Base-by-base conservation (phyloP, 805 yeast genomes). In the Candida arabinofermentans region DNA sequence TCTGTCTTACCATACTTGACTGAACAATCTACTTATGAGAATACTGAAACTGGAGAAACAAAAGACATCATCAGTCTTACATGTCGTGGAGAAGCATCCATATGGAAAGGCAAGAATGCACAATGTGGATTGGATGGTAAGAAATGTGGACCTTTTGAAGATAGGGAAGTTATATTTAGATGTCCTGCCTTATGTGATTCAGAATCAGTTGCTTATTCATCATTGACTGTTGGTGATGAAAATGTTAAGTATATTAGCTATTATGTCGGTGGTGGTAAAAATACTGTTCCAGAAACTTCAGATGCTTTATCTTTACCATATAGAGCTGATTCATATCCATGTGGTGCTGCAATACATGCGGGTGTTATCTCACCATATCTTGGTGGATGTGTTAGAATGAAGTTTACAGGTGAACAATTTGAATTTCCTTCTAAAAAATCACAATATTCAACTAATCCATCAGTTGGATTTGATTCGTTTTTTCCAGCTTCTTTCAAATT, bases 161-260 rank as follows among this genome's bases (percentile, higher is more conserved):
- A 67, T 23, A 55, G 65, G 13, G 74, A 74, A 17, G 71, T 83
- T 22, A 60, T 74, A 4, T 71, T 89, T 54, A 70, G 88, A 50
- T 90, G 98, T 61, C 96, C 96, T 0, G 95, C 96, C 0, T 66
- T 89, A 26, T 90, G 98, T 63, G 88, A 83, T 50, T 66, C 83
- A 26, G 86, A 79, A 24, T 80, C 89, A 27, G 79, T 85, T 81
- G 74, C 87, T 0, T 90, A 81, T 59, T 77, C 89, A 2, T 77
- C 82, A 14, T 66, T 83, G 9, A 81, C 90, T 0, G 86, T 87
- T 0, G 97, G 96, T 0, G 72, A 72, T 39, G 66, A 77, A 41
- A 63, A 77, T 48, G 68, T 83, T 19, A 85, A 86, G 56, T 86
- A 90, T 56, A 61, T 80, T 39, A 84, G 85, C 2, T 86, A 71